A percentile compares a stretch with the other conserved stretches of the same genome.
These are phyloP conservation scores for Bruguiera gymnorhiza DNA, from an alignment of 345 rosid genomes.

Conservation along the genomic window DNA sequence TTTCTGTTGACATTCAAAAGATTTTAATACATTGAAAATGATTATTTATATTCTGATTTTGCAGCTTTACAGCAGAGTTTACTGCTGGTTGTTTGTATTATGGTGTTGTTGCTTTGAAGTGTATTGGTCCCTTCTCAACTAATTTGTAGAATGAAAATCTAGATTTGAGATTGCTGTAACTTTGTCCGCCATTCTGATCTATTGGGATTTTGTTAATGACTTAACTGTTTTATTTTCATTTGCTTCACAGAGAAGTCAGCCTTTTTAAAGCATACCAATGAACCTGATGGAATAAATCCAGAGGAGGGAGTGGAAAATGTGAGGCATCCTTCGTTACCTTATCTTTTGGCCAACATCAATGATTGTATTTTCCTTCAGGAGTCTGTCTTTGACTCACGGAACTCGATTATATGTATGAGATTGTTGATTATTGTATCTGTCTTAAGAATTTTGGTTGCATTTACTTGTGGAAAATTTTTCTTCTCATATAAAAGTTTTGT, in stretches of 20 bases:
- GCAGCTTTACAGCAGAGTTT: background rate
- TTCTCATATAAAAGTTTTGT: no score
- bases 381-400: background rate
- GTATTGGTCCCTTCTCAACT: background rate
- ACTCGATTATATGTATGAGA: background rate
- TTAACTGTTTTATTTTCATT: conserved; percentile 11
- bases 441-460: no score
- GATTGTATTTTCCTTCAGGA: background rate
- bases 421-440: no score
- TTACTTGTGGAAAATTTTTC: no score
- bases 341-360: background rate
- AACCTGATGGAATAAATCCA: conserved; percentile 20
- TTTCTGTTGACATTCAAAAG: no score
- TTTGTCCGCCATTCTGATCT: background rate
- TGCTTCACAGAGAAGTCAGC: conserved; percentile 31
- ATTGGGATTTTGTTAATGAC: background rate
- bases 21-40: no score
- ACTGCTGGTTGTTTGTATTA: background rate
- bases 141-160: background rate
- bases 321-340: conserved; percentile 15
- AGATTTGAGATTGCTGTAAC: background rate
- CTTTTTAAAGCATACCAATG: conserved; percentile 37
- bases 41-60: no score
- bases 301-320: conserved; percentile 60
- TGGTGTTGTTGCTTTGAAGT: background rate